These are phyloP conservation scores for Tubosaeta sp. DNA, from an alignment of 768 basidiomycete species.

Conservation along the genomic window DNA sequence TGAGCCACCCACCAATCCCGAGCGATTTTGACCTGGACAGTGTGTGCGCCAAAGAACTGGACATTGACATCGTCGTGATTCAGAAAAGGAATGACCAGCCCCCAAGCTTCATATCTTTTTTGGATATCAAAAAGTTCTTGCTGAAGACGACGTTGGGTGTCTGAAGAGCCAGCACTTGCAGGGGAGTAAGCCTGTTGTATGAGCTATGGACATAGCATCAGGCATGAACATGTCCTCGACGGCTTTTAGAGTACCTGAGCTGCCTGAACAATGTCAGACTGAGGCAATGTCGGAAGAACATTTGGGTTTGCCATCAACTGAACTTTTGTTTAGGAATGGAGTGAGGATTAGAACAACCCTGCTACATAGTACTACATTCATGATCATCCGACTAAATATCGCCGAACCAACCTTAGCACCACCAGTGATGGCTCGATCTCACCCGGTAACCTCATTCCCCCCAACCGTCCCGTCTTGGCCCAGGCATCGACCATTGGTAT, in stretches of 20 bases:
- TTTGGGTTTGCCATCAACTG: slow-evolving; percentile 18
- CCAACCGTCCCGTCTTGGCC: slow-evolving; percentile 17
- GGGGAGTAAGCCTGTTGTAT: slow-evolving; percentile 67
- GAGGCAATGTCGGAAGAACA: slow-evolving; percentile 52
- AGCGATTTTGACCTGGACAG: slow-evolving; percentile 88
- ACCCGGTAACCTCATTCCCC: slow-evolving; percentile 6
- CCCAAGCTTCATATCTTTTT: slow-evolving; percentile 78
- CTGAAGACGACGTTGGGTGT: slow-evolving; percentile 60
- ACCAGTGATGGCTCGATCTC: slow-evolving; percentile 5
- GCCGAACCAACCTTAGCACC: slow-evolving; percentile 24
- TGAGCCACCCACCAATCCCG: slow-evolving; percentile 70
- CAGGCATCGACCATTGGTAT: slow-evolving; percentile 43
- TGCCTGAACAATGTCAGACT: slow-evolving; percentile 53
- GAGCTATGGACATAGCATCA: slow-evolving; percentile 40
- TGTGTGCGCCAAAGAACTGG: slow-evolving; percentile 94
- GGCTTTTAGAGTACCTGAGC: slow-evolving; percentile 44
- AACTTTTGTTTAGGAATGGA: not conserved
- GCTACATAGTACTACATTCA: too few relatives aligned
- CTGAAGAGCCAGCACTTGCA: slow-evolving; percentile 45
- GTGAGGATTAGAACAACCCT: not conserved
- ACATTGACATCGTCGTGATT: slow-evolving; percentile 73
- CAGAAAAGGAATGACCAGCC: slow-evolving; percentile 73
- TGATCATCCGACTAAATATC: not conserved
- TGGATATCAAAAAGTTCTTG: slow-evolving; percentile 75
- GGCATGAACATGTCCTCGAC: slow-evolving; percentile 8